Evolutionary conservation across 2,329 filamentous ascomycete species (phyloP).

Genomic region (Trichoderma sp.): DNA sequence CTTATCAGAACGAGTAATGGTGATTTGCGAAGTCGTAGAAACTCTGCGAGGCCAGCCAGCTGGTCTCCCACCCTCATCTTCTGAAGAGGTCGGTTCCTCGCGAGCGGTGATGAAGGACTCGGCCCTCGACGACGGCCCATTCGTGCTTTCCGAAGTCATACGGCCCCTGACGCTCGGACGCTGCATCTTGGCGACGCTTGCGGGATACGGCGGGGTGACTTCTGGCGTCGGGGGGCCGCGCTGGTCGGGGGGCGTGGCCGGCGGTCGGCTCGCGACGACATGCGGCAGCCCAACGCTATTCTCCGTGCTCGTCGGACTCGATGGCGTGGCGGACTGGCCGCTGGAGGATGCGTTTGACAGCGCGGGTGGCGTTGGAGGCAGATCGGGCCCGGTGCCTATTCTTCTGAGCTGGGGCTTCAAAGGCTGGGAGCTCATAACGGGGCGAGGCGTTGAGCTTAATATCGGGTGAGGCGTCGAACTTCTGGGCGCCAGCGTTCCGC

Average conservation of each 20-base stretch:
- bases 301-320: slow-evolving; percentile 48
- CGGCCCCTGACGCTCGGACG: slow-evolving; percentile 56
- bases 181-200: slow-evolving; percentile 47
- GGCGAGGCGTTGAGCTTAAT: neutral
- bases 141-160: slow-evolving; percentile 56
- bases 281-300: slow-evolving; percentile 46
- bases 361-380: slow-evolving; percentile 66
- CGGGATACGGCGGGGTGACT: slow-evolving; percentile 68
- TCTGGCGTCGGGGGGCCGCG: slow-evolving; percentile 75
- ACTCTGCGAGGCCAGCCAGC: slow-evolving; percentile 47
- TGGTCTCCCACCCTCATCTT: slow-evolving; percentile 56
- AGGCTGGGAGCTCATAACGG: slow-evolving; percentile 44
- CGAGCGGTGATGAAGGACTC: slow-evolving; percentile 74
- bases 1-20: slow-evolving; percentile 47
- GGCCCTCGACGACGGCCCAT: slow-evolving; percentile 60
- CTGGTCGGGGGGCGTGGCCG: slow-evolving; percentile 66
- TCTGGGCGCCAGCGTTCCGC: slow-evolving; percentile 38
- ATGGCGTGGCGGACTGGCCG: slow-evolving; percentile 50
- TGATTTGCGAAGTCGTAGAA: slow-evolving; percentile 51
- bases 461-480: slow-evolving; percentile 40
- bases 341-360: slow-evolving; percentile 63
- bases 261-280: slow-evolving; percentile 46
- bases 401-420: slow-evolving; percentile 49
- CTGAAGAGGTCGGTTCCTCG: slow-evolving; percentile 66
- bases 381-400: slow-evolving; percentile 51